Evolutionary conservation across 345 rosid species (phyloP), one percentile per base, ranked within the genome.

Genomic region (Cardamine occulta): DNA sequence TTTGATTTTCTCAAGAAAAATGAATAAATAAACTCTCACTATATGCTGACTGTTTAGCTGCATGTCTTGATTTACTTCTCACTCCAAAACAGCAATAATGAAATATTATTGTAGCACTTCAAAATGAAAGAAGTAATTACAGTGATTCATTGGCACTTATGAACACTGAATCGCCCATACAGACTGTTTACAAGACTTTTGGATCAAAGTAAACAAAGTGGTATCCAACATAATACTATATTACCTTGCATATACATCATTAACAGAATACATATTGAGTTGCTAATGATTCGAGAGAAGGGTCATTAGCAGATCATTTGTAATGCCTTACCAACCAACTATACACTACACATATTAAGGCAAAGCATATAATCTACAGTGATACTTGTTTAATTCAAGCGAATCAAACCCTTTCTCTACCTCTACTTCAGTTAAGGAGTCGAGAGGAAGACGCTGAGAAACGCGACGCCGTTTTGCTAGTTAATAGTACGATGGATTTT

Each of bases 1-100:
- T 69, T 83, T 57, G 71, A 26, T 66, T 81, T 83, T 40, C 74
- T 44, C 19, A 84, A 79, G 51, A 93, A 89, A 77, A 88, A 87
- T 68, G 87, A 68, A 48, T 77, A 80, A 66, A 28, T 59, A 70
- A 68, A 86, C 5, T 87, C 85, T 88, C 85, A 8, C 83, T 68
- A 82, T 82, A 89, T 64, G 84, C 68, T 54, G 83, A 84, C 72
- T 88, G 81, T 77, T 90, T 88, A 8, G 89, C 83, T 68, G 77
- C 82, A 73, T 84, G 90, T 77, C 56, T 85, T 24, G 80, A 82
- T 81, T 77, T 86, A 55, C 83, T 85, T 70, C 74, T 74, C 49
- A 14, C 37, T 59, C 8, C 8, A 37, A 3, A 60, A 21, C 17
- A 60, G 45, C n/a, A 48, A 23, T 11, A 32, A 8, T 2, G 23